These are phyloP conservation scores for Nyctanthes arbortristis DNA, from an alignment of 257 asterid genomes.

Conservation along the genomic window DNA sequence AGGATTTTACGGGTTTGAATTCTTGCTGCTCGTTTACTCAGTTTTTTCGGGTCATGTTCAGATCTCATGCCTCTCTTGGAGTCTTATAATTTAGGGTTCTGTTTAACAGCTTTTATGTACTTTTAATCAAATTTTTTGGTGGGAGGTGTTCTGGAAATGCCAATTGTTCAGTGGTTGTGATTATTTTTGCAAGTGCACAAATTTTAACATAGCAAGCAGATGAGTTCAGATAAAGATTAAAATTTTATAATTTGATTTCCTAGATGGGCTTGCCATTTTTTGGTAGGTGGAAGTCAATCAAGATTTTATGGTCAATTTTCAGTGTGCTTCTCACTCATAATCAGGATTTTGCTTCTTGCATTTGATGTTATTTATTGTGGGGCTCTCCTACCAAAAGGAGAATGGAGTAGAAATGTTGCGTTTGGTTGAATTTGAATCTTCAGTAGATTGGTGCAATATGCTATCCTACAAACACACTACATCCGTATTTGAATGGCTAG, in stretches of 20 bases:
- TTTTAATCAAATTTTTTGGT: background rate
- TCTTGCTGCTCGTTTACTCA: constrained; percentile 15
- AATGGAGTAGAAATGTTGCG: too few species aligned
- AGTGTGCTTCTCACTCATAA: background rate
- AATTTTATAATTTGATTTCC: constrained; percentile 13
- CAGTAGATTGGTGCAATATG: constrained; percentile 1
- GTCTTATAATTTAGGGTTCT: constrained; percentile 24
- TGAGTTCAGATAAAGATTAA: constrained; percentile 16
- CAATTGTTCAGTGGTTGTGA: background rate
- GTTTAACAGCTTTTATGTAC: background rate
- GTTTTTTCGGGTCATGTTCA: constrained; percentile 20
- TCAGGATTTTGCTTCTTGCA: background rate
- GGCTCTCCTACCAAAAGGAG: background rate
- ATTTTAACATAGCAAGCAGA: background rate
- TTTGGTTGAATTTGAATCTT: constrained; percentile 5
- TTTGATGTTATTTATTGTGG: background rate
- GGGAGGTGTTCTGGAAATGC: background rate
- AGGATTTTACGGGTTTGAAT: constrained; percentile 85
- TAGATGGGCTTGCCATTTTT: constrained; percentile 16
- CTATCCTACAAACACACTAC: background rate
- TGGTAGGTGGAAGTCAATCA: constrained; percentile 25
- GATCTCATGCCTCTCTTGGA: constrained; percentile 8
- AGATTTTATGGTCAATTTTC: constrained; percentile 16
- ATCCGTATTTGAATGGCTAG: background rate
- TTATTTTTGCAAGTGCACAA: background rate